These are phyloP conservation scores for Ophidiomyces ophidiicola DNA, from an alignment of 2,329 filamentous ascomycete species.

Conservation along the genomic window DNA sequence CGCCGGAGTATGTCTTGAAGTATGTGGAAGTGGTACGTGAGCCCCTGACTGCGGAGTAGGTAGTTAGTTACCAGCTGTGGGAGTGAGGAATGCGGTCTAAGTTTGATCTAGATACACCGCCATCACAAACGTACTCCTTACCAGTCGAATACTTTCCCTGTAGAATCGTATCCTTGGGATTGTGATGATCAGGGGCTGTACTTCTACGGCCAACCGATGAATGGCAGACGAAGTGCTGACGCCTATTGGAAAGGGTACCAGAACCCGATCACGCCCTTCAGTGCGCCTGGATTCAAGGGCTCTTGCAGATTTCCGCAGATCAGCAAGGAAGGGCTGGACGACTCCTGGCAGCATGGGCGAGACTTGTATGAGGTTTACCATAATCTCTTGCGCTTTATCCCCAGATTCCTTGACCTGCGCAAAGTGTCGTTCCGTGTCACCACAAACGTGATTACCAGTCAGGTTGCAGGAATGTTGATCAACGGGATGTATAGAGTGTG, in stretches of 20 bases:
- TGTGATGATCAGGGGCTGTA: slow-evolving; percentile 60
- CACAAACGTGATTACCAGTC: slow-evolving; percentile 69
- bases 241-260: slow-evolving; percentile 56
- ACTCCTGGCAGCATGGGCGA: slow-evolving; percentile 63
- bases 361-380: slow-evolving; percentile 69
- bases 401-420: slow-evolving; percentile 34
- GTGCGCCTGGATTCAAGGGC: slow-evolving; percentile 54
- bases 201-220: slow-evolving; percentile 50
- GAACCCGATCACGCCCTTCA: slow-evolving; percentile 54
- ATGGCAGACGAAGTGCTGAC: slow-evolving; percentile 37
- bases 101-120: slow-evolving; percentile 50
- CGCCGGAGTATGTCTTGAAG: slow-evolving; percentile 48
- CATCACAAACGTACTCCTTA: slow-evolving; percentile 81
- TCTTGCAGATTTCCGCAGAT: slow-evolving; percentile 75
- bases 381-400: slow-evolving; percentile 55
- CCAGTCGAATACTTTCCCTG: slow-evolving; percentile 61
- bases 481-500: slow-evolving; percentile 50
- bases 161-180: slow-evolving; percentile 60
- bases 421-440: slow-evolving; percentile 58
- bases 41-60: background rate
- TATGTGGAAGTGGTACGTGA: slow-evolving; percentile 61
- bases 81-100: slow-evolving; percentile 5
- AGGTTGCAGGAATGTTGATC: slow-evolving; percentile 65
- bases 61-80: background rate
- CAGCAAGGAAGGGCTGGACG: slow-evolving; percentile 56